Evolutionary conservation across 2,329 filamentous ascomycete genomes (phyloP).

Genomic region (Falciphora oryzae): DNA sequence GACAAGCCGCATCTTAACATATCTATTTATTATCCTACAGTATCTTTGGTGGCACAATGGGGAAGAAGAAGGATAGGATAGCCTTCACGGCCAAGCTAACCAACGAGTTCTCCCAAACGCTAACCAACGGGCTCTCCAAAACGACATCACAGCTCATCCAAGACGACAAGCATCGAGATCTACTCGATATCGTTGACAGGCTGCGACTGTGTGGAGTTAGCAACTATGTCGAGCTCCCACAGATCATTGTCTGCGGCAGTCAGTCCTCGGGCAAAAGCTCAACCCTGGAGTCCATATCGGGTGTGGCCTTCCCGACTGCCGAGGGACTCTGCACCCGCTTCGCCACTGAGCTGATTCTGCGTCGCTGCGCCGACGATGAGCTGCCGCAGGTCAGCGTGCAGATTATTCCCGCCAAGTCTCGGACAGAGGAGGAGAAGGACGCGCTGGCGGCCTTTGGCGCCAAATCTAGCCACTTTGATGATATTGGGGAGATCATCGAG

Average conservation of each 20-base stretch:
- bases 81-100: too few species aligned
- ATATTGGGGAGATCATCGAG: conserved; percentile 30
- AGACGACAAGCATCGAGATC: conserved; percentile 27
- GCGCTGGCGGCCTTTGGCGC: conserved; percentile 22
- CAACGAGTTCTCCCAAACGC: too few species aligned
- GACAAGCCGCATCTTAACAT: too few species aligned
- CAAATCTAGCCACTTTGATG: conserved; percentile 14
- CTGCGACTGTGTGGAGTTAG: conserved; percentile 31
- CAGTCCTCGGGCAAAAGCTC: conserved; percentile 61
- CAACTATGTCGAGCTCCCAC: conserved; percentile 33
- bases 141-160: conserved; percentile 12
- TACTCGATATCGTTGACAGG: conserved; percentile 33
- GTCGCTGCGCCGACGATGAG: conserved; percentile 32
- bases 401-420: conserved; percentile 29
- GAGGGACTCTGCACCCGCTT: conserved; percentile 57
- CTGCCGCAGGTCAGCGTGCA: not conserved
- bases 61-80: too few species aligned
- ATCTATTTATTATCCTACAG: too few species aligned
- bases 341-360: conserved; percentile 55
- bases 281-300: conserved; percentile 58
- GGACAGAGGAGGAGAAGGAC: conserved; percentile 21
- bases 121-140: too few species aligned
- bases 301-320: conserved; percentile 53
- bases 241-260: conserved; percentile 54
- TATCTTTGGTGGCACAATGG: too few species aligned